Evolutionary conservation across 441 rosid genomes (phyloP).

Genomic region (Dalechampia spathulata): DNA sequence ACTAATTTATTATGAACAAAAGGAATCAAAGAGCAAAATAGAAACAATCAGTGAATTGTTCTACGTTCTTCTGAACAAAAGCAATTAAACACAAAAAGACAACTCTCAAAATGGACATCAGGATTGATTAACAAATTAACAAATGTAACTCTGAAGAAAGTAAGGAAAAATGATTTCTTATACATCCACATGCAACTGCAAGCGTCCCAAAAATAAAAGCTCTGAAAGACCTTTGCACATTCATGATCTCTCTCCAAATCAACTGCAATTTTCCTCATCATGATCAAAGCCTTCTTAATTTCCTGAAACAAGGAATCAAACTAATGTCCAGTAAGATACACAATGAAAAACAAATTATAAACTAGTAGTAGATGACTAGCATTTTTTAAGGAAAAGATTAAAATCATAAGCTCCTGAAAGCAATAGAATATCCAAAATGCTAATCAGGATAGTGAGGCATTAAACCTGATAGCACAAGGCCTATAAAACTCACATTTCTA

Average conservation of each 20-base stretch:
- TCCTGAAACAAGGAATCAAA: slow-evolving; percentile 35
- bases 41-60: neutral
- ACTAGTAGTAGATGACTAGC: neutral
- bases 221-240: slow-evolving; percentile 40
- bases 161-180: too few relatives aligned
- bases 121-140: neutral
- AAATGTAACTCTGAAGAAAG: too few relatives aligned
- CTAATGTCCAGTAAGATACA: neutral
- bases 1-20: too few relatives aligned
- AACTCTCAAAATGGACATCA: neutral
- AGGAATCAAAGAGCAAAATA: too few relatives aligned
- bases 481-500: neutral
- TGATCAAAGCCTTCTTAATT: slow-evolving; percentile 40
- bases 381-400: too few relatives aligned
- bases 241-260: slow-evolving; percentile 57
- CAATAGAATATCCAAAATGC: neutral
- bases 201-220: too few relatives aligned
- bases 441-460: neutral
- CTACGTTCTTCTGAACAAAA: too few relatives aligned
- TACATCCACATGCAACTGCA: too few relatives aligned
- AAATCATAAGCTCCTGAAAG: slow-evolving; percentile 9
- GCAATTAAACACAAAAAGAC: too few relatives aligned
- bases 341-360: slow-evolving; percentile 1
- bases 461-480: neutral
- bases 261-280: slow-evolving; percentile 60